Conservation (phyloP, 352 stramenopile species). For the Phytophthora pseudosyringae region DNA sequence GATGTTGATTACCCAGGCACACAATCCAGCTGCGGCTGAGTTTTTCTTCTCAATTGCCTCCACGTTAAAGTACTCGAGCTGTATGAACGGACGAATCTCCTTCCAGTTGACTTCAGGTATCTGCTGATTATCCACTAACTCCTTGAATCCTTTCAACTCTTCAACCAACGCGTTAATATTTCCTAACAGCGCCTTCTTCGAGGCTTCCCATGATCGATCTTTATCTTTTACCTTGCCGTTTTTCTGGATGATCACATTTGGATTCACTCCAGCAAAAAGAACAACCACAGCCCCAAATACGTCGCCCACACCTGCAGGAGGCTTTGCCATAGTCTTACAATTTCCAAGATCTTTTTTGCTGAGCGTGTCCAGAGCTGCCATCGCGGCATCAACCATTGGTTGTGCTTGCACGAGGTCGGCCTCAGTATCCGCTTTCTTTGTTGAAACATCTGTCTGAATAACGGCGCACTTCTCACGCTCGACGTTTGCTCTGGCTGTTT, state of each 20-base stretch:
- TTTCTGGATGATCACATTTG: slow-evolving; percentile 86
- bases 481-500: slow-evolving; percentile 91
- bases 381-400: slow-evolving; percentile 87
- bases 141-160: slow-evolving; percentile 88
- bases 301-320: slow-evolving; percentile 87
- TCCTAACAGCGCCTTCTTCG: slow-evolving; percentile 92
- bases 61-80: slow-evolving; percentile 82
- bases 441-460: slow-evolving; percentile 92
- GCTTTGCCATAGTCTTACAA: slow-evolving; percentile 94
- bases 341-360: slow-evolving; percentile 91
- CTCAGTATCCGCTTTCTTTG: slow-evolving; percentile 90
- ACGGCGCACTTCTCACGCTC: slow-evolving; percentile 92
- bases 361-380: slow-evolving; percentile 90
- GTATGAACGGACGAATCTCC: slow-evolving; percentile 80
- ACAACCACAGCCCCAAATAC: slow-evolving; percentile 84
- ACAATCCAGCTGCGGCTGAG: slow-evolving; percentile 75
- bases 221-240: slow-evolving; percentile 95
- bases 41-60: slow-evolving; percentile 88
- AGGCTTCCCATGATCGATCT: slow-evolving; percentile 92
- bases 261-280: slow-evolving; percentile 77
- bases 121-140: slow-evolving; percentile 64
- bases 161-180: slow-evolving; percentile 95
- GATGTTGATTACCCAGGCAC: slow-evolving; percentile 91
- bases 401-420: slow-evolving; percentile 76
- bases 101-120: slow-evolving; percentile 85